Conservation (phyloP, 495 filamentous ascomycete genomes). For the Neurospora sp. region DNA sequence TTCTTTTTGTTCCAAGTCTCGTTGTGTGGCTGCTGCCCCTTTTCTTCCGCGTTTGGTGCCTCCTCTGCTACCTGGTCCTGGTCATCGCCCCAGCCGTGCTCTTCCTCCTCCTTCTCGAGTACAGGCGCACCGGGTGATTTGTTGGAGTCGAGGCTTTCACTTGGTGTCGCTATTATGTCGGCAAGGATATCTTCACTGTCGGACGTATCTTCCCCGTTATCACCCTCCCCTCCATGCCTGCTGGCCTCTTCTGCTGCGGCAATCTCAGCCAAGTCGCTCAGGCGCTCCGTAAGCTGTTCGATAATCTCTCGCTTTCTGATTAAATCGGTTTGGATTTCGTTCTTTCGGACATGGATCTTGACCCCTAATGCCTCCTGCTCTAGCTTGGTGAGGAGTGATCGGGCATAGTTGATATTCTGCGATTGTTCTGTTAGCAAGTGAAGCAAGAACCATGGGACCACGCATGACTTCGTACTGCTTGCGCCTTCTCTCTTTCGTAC, state of each 20-base stretch:
- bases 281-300: constrained; percentile 48
- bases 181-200: constrained; percentile 43
- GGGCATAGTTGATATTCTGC: constrained; percentile 75
- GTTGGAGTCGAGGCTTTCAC: constrained; percentile 35
- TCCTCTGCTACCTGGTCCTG: constrained; percentile 1
- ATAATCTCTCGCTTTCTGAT: constrained; percentile 50
- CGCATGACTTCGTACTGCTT: constrained; percentile 40
- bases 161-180: constrained; percentile 36
- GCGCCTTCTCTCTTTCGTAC: constrained; percentile 60
- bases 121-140: constrained; percentile 16
- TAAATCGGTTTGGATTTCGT: constrained; percentile 59
- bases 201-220: constrained; percentile 31
- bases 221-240: constrained; percentile 10
- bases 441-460: not conserved
- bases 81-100: constrained; percentile 1
- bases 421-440: not conserved
- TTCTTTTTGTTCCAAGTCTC: not conserved
- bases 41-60: not conserved
- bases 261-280: constrained; percentile 54
- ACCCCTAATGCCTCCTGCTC: constrained; percentile 61
- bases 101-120: constrained; percentile 7
- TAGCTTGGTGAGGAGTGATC: constrained; percentile 60
- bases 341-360: constrained; percentile 54
- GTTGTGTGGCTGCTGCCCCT: not conserved
- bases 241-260: constrained; percentile 16